These are phyloP conservation scores for Aspergillus ruber DNA, from an alignment of 2,329 filamentous ascomycete species.

Conservation along the genomic window DNA sequence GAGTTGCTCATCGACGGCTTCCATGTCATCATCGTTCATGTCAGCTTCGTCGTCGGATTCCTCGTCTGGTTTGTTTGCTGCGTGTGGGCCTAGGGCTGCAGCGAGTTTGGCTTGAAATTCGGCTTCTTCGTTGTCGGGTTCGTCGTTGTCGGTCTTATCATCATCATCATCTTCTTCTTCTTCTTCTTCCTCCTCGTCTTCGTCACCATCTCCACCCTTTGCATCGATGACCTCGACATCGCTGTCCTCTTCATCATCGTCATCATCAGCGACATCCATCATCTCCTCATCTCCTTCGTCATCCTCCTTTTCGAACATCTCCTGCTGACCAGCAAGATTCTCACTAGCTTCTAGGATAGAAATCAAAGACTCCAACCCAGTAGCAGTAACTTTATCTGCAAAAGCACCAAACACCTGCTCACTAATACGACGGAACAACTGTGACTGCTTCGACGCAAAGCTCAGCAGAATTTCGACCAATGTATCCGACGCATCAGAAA, in stretches of 20 bases:
- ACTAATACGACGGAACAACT: slow-evolving; percentile 76
- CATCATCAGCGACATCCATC: slow-evolving; percentile 40
- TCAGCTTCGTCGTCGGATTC: slow-evolving; percentile 63
- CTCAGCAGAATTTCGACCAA: slow-evolving; percentile 85
- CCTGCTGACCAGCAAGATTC: slow-evolving; percentile 73
- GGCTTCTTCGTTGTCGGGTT: slow-evolving; percentile 48
- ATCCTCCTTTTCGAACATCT: slow-evolving; percentile 70
- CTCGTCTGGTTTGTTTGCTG: slow-evolving; percentile 37
- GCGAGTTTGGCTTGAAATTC: slow-evolving; percentile 70
- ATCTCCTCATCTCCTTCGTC: slow-evolving; percentile 52
- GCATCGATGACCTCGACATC: slow-evolving; percentile 46
- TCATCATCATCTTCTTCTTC: slow-evolving; percentile 36
- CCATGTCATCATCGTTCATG: slow-evolving; percentile 96
- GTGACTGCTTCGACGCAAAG: slow-evolving; percentile 78
- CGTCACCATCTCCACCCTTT: slow-evolving; percentile 31
- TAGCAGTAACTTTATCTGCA: slow-evolving; percentile 63
- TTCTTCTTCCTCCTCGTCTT: slow-evolving; percentile 23
- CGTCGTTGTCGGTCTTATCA: too few relatives aligned
- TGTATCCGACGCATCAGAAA: slow-evolving; percentile 54
- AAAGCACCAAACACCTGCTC: slow-evolving; percentile 85
- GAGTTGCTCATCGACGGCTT: slow-evolving; percentile 75
- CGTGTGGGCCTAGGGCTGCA: slow-evolving; percentile 67
- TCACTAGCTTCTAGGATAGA: slow-evolving; percentile 70
- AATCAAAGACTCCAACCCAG: slow-evolving; percentile 61
- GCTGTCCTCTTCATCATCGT: slow-evolving; percentile 54